Evolutionary conservation across 305 asterid genomes (phyloP).

Genomic region (Petunia hybrid): DNA sequence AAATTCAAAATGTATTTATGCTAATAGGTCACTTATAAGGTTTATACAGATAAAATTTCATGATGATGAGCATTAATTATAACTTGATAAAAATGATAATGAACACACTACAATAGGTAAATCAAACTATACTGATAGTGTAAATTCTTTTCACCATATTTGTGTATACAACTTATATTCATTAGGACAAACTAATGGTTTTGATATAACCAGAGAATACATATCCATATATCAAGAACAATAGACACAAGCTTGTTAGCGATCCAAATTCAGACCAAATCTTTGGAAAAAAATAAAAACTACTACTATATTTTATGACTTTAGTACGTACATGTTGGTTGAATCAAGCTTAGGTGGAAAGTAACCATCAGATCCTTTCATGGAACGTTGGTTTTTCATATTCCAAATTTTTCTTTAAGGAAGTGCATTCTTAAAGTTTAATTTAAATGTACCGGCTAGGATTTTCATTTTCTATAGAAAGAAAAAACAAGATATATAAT

Average conservation of each 20-base stretch:
- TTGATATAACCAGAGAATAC: background rate
- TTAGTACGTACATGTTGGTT: constrained; percentile 23
- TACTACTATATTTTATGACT: background rate
- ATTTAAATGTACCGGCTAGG: background rate
- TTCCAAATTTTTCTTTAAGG: background rate
- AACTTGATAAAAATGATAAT: too few relatives aligned
- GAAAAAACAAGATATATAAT: background rate
- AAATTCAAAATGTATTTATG: too few relatives aligned
- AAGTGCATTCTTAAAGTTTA: background rate
- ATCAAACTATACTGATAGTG: too few relatives aligned
- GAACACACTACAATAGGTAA: too few relatives aligned
- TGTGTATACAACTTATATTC: background rate
- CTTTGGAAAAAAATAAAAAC: background rate
- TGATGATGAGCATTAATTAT: too few relatives aligned
- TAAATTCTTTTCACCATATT: background rate
- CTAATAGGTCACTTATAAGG: too few relatives aligned
- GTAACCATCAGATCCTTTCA: constrained; percentile 5
- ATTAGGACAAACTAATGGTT: background rate
- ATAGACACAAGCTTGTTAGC: background rate
- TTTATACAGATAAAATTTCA: too few relatives aligned
- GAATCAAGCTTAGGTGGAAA: constrained; percentile 28
- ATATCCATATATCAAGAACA: background rate
- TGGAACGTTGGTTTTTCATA: constrained; percentile 8
- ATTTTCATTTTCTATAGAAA: background rate
- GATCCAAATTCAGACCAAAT: background rate